Evolutionary conservation across 2,329 filamentous ascomycete species (phyloP), one percentile per base, ranked within the genome.

Genomic region (Fusarium staphyleae): DNA sequence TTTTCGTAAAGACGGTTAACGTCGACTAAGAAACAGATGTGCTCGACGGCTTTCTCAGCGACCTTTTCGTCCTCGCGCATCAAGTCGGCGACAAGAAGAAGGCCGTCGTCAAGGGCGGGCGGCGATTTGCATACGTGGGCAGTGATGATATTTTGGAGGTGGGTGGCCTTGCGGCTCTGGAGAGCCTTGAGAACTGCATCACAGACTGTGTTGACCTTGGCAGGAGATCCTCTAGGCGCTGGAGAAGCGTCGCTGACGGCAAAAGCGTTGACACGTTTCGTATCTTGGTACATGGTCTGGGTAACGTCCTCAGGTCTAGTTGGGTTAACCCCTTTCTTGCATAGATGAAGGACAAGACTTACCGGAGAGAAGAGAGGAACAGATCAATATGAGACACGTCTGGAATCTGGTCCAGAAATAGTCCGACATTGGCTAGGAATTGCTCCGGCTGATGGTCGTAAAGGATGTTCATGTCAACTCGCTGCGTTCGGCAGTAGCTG

Each of bases 401-500:
- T 64, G 88, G 86, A 33, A 99, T 80, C 71, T 99, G 93, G 14
- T 91, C 86, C 26, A 98, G 79, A 67, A 99, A 96, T 1, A 90
- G 73, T 1, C 81, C 79, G 10, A 96, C 83, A 60, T 87, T 90
- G 4, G 81, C 77, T 70, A 97, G 81, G 70, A 99, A 97, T 63
- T 96, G 90, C 30, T 87, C 81, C 0, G 93, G 91, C n/a, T 87
- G 86, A 74, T 98, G 91, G 69, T 99, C 95, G 68, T 96, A 93
- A 3, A 99, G 78, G 56, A 99, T 93, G 69, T 99, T 99, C 89
- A 98, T 93, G 69, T 99, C 95, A 1, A 99, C 95, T 63, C 96
- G 86, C 71, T 99, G 96, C 16, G 87, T 93, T 43, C 95, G 87
- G 70, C 95, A 98, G 57, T 91, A 88, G 16, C 89, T 78, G 70